These are phyloP conservation scores for Cetradonia linearis DNA, from an alignment of 495 filamentous ascomycete species.

Conservation along the genomic window DNA sequence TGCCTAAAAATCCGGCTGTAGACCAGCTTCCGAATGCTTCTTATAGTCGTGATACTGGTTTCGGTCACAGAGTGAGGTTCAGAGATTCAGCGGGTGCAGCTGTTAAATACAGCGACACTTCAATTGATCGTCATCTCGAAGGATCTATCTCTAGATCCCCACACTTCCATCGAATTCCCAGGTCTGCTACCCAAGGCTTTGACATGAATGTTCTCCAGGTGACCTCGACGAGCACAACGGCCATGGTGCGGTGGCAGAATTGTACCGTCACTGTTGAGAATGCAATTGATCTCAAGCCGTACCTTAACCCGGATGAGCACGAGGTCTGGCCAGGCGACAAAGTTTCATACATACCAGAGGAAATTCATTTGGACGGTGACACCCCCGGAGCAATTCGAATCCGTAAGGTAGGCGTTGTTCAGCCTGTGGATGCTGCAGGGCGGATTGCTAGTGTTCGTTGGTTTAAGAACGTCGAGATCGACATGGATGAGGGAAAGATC, in stretches of 20 bases:
- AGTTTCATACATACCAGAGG: constrained; percentile 38
- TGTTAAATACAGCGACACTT: constrained; percentile 37
- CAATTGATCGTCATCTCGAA: constrained; percentile 7
- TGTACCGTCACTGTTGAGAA: constrained; percentile 37
- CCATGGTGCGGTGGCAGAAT: constrained; percentile 53
- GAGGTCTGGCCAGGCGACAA: constrained; percentile 53
- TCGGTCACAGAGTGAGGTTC: constrained; percentile 44
- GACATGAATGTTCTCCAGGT: constrained; percentile 49
- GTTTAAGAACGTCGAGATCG: constrained; percentile 38
- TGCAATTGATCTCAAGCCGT: constrained; percentile 35
- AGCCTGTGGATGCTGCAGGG: constrained; percentile 43
- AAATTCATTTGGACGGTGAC: constrained; percentile 11
- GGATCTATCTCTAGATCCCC: constrained; percentile 5
- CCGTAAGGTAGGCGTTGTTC: constrained; percentile 47
- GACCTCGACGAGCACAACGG: constrained; percentile 35
- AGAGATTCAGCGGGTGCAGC: constrained; percentile 38
- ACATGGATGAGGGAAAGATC: constrained; percentile 30
- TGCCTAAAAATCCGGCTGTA: constrained; percentile 14
- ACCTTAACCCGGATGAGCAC: constrained; percentile 41
- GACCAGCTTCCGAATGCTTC: constrained; percentile 23
- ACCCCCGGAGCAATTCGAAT: background rate
- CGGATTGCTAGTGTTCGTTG: constrained; percentile 47
- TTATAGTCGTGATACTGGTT: constrained; percentile 20
- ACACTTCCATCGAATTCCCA: constrained; percentile 34
- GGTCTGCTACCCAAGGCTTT: constrained; percentile 43